Conservation (phyloP, 176 grass and related monocot species). For the Neostapfia colusana region DNA sequence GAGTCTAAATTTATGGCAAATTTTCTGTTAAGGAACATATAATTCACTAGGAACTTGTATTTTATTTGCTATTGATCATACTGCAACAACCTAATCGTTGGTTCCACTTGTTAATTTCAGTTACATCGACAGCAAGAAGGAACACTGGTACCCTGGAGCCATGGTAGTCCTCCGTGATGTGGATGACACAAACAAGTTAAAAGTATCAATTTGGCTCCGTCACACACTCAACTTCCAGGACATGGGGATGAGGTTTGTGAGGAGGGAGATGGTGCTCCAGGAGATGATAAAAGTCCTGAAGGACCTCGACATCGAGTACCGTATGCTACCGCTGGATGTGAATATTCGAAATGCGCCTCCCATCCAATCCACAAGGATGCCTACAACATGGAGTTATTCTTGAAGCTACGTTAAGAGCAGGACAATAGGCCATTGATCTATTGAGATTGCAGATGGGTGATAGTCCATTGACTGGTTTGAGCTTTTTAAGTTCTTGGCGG, state of each 20-base stretch:
- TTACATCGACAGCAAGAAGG: slow-evolving; percentile 56
- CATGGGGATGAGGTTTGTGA: slow-evolving; percentile 54
- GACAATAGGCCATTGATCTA: neutral
- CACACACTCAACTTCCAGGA: slow-evolving; percentile 68
- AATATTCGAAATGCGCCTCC: slow-evolving; percentile 53
- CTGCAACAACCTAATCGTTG: neutral
- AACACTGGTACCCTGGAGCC: slow-evolving; percentile 57
- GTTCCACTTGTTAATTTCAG: slow-evolving; percentile 30
- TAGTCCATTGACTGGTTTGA: neutral
- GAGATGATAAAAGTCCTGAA: slow-evolving; percentile 62
- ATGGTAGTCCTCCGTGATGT: slow-evolving; percentile 56
- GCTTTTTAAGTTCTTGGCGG: neutral
- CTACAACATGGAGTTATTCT: slow-evolving; percentile 60
- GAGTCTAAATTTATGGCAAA: neutral
- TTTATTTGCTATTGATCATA: slow-evolving; percentile 12
- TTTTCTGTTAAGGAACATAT: neutral
- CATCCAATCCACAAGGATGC: slow-evolving; percentile 49
- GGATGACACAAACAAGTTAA: slow-evolving; percentile 62
- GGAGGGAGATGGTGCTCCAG: slow-evolving; percentile 59
- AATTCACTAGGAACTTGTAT: neutral
- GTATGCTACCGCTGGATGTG: slow-evolving; percentile 70
- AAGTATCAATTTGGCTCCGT: slow-evolving; percentile 54
- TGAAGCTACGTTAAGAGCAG: slow-evolving; percentile 1
- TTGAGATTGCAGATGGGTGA: neutral
- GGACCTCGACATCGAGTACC: slow-evolving; percentile 73